Evolutionary conservation across 148 eudicot genomes (phyloP).

Genomic region (Fagopyrum tataricum): DNA sequence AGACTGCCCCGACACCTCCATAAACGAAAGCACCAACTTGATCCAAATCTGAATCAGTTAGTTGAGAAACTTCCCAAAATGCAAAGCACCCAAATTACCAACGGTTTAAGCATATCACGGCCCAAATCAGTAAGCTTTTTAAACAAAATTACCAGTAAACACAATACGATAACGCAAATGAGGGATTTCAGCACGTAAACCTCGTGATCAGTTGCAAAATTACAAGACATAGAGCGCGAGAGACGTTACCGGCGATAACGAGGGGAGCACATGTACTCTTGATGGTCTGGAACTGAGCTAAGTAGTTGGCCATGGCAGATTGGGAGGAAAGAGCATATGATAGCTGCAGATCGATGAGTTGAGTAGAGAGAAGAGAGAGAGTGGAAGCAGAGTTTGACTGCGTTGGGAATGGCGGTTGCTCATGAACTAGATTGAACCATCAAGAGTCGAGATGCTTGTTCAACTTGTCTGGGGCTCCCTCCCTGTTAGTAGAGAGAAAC

Average conservation of each 20-base stretch:
- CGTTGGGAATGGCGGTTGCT: slow-evolving; percentile 3
- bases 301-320: slow-evolving; percentile 78
- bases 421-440: not conserved
- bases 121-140: not conserved
- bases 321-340: slow-evolving; percentile 37
- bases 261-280: slow-evolving; percentile 63
- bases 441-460: not conserved
- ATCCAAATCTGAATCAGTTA: slow-evolving; percentile 1
- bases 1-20: not conserved
- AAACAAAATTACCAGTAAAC: not conserved
- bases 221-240: not conserved
- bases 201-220: slow-evolving; percentile 8
- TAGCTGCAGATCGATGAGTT: slow-evolving; percentile 3
- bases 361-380: not conserved
- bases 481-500: not conserved
- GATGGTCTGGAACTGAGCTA: slow-evolving; percentile 87
- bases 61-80: slow-evolving; percentile 5
- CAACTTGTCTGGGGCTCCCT: slow-evolving; percentile 3
- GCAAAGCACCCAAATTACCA: slow-evolving; percentile 2
- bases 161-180: not conserved
- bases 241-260: slow-evolving; percentile 61
- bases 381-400: slow-evolving; percentile 8
- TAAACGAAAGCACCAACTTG: not conserved
- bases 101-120: not conserved
- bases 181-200: slow-evolving; percentile 1